Conservation (phyloP, 1,284 basidiomycete genomes). For the Exobasidium rhododendri region DNA sequence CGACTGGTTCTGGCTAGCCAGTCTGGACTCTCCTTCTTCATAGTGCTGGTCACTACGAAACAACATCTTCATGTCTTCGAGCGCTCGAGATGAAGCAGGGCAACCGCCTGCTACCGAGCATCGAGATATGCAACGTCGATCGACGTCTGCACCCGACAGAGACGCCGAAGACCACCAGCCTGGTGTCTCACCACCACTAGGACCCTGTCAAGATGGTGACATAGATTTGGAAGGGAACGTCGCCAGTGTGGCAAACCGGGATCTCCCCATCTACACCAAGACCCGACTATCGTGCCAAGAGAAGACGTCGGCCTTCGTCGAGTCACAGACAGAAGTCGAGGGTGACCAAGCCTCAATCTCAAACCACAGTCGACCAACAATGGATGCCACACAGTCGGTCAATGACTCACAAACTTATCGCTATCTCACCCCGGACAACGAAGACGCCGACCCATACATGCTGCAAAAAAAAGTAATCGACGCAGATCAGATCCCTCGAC, state of each 20-base stretch:
- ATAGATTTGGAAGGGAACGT: slow-evolving; percentile 10
- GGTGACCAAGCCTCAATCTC: neutral
- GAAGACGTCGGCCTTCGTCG: neutral
- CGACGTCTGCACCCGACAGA: neutral
- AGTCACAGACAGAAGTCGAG: neutral
- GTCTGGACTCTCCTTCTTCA: no score
- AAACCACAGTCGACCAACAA: neutral
- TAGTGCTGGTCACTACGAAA: no score
- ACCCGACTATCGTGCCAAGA: no score
- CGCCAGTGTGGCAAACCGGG: neutral
- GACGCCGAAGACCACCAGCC: slow-evolving; percentile 24
- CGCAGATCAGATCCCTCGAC: slow-evolving; percentile 52
- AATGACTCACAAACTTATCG: neutral
- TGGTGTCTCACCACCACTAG: slow-evolving; percentile 39
- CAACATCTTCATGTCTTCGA: no score
- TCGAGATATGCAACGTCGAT: neutral
- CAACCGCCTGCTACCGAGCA: neutral
- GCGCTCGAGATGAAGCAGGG: no score
- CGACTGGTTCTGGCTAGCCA: no score
- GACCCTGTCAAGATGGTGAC: slow-evolving; percentile 11
- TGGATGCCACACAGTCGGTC: neutral
- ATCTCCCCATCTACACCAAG: no score
- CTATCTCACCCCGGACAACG: slow-evolving; percentile 20
- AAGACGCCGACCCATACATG: slow-evolving; percentile 56
- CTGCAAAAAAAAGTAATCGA: slow-evolving; percentile 56